Evolutionary conservation across 1,139 yeast genomes (phyloP).

Genomic region (Diutina siamensis): DNA sequence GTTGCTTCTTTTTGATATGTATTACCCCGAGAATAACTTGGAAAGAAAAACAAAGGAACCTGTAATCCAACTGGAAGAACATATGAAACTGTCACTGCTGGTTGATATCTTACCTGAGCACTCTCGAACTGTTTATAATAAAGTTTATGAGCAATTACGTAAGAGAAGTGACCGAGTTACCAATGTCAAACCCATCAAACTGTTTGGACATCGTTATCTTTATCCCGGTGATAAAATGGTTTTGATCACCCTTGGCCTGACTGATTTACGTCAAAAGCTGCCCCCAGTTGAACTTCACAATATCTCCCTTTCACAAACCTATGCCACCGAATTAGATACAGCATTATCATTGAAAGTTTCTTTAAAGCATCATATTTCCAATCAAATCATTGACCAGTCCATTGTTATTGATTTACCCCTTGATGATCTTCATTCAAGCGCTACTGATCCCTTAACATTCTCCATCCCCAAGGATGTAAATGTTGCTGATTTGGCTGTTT

Average conservation of each 20-base stretch:
- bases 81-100: constrained; percentile 1
- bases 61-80: background rate
- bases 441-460: constrained; percentile 76
- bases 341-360: constrained; percentile 71
- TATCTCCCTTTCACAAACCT: constrained; percentile 64
- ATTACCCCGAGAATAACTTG: constrained; percentile 25
- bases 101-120: constrained; percentile 5
- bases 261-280: constrained; percentile 53
- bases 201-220: constrained; percentile 78
- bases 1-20: constrained; percentile 28
- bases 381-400: constrained; percentile 47
- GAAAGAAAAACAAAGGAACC: background rate
- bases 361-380: constrained; percentile 32
- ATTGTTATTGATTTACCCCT: constrained; percentile 70
- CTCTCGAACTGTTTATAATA: background rate
- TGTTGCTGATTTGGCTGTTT: constrained; percentile 47
- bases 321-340: constrained; percentile 76
- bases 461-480: constrained; percentile 40
- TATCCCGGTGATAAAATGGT: constrained; percentile 54
- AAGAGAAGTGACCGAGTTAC: background rate
- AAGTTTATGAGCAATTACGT: background rate
- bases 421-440: constrained; percentile 65
- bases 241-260: constrained; percentile 75
- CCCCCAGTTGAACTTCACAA: constrained; percentile 63
- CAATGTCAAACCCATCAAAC: constrained; percentile 46